Evolutionary conservation across 306 rosid genomes (phyloP).

Genomic region (Medicago truncatula): DNA sequence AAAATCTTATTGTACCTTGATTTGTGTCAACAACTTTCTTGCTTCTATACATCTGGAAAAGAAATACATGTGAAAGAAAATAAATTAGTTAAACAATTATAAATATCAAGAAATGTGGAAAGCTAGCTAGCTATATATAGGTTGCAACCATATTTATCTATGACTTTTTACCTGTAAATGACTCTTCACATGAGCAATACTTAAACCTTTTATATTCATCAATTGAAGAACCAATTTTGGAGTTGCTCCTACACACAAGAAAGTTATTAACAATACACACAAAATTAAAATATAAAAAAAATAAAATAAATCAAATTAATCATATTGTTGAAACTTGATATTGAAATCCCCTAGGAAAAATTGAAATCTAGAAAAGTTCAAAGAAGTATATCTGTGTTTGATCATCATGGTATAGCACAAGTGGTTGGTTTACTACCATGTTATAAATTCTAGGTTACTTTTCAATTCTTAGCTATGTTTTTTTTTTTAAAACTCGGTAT

Average conservation of each 20-base stretch:
- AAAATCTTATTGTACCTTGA: slow-evolving; percentile 62
- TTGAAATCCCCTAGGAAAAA: background rate
- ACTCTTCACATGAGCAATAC: slow-evolving; percentile 96
- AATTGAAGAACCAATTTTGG: slow-evolving; percentile 97
- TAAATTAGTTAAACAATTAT: slow-evolving; percentile 3
- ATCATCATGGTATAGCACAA: background rate
- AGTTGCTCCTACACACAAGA: slow-evolving; percentile 75
- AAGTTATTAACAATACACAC: slow-evolving; percentile 6
- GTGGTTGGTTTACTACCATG: background rate
- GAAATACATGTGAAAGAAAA: slow-evolving; percentile 12
- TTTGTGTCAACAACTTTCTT: slow-evolving; percentile 73
- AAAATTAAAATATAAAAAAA: slow-evolving; percentile 11
- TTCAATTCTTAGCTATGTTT: background rate
- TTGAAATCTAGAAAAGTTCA: slow-evolving; percentile 17
- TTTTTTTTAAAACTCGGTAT: too few species aligned
- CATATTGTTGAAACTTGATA: background rate
- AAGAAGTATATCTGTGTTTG: background rate
- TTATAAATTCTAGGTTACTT: background rate
- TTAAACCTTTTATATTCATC: slow-evolving; percentile 92
- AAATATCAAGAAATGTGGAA: background rate
- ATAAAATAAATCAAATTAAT: background rate
- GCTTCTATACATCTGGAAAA: slow-evolving; percentile 83
- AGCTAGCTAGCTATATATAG: background rate
- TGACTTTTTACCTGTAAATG: slow-evolving; percentile 77
- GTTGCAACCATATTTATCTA: background rate